Evolutionary conservation across 345 rosid genomes (phyloP), one percentile per base, ranked within the genome.

Genomic region (Salix suchowensis): DNA sequence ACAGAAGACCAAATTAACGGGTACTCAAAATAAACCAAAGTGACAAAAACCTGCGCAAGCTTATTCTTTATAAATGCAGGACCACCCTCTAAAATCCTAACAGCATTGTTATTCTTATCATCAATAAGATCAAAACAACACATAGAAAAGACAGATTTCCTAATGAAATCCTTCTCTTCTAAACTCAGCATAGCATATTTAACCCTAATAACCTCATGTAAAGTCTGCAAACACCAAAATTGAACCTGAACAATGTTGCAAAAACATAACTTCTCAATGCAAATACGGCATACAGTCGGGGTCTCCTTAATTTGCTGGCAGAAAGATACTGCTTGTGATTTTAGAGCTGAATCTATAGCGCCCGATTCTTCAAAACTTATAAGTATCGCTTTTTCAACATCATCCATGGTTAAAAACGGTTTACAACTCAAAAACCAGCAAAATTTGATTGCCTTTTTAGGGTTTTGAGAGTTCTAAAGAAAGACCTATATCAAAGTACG

Each of bases 201-300:
- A 16, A 80, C 89, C 67, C 82, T 84, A 34, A 92, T 77, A 16
- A 92, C 92, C 50, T 96, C 98, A 15, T 91, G 91, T 37, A 93
- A 75, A 76, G 94, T 88, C 86, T 96, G 99, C 68, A 96, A 83
- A 68, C 97, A 91, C 99, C 99, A 96, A 83, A 96, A 96, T 90
- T 91, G 98, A 69, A 95, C 97, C 77, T 90, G 91, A 23, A 83
- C 88, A 34, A 89, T 84, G 68, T 76, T 85, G 81, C 86, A 96
- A 75, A 85, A 82, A 62, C 87, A 80, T 72, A 96, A 80, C 83
- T 91, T 96, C 81, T 93, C 94, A 15, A 96, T 80, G 73, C 97
- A 93, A 23, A 89, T 77, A 42, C 88, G 79, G 67, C 90, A 88
- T 11, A 91, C 79, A 5, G 89, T 78, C 5, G 88, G 86, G 40